Percentiles rank a stretch among this genome's conserved stretches.
Evolutionary conservation across 306 rosid species (phyloP).

Genomic region (Luffa aegyptiaca): DNA sequence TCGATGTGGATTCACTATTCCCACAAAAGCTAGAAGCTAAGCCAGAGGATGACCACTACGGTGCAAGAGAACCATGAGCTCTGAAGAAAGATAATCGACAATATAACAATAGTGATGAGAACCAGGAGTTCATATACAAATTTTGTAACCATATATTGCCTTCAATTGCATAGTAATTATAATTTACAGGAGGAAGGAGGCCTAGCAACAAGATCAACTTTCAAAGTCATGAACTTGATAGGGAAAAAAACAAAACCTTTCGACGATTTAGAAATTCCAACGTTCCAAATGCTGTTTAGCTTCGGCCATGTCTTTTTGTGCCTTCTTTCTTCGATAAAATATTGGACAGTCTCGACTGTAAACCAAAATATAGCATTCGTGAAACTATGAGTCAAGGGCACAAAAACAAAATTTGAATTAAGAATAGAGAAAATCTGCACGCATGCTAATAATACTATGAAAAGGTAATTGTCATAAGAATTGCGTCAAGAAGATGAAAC

Average conservation of each 20-base stretch:
- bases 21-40: background rate
- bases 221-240: background rate
- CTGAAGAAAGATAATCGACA: background rate
- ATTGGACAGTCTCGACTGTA: constrained; percentile 96
- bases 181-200: background rate
- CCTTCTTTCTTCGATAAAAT: constrained; percentile 86
- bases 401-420: background rate
- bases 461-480: background rate
- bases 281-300: constrained; percentile 76
- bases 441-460: background rate
- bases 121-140: background rate
- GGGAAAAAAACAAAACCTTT: constrained; percentile 8
- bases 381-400: background rate
- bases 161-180: background rate
- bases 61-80: background rate
- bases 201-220: background rate
- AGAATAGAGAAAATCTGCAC: background rate
- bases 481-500: background rate
- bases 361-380: constrained; percentile 18
- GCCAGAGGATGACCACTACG: background rate
- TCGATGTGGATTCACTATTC: background rate
- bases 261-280: constrained; percentile 55
- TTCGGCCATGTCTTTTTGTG: constrained; percentile 97
- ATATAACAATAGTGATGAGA: background rate
- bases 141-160: background rate